Conservation (phyloP, 495 filamentous ascomycete genomes). For the Venustampulla echinocandica region DNA sequence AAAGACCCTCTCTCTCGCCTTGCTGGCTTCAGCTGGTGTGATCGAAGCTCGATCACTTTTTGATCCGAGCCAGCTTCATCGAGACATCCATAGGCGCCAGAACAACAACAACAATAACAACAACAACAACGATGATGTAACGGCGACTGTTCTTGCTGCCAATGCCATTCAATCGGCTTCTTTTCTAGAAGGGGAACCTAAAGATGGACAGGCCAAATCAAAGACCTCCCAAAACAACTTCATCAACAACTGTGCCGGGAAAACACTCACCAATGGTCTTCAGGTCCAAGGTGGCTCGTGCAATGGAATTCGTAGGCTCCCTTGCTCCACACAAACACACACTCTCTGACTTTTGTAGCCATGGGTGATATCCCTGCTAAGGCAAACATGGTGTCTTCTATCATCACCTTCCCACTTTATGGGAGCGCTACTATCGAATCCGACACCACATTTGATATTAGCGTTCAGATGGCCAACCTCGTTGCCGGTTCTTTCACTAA, state of each 20-base stretch:
- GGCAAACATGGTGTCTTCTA: conserved; percentile 56
- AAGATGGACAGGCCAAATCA: conserved; percentile 17
- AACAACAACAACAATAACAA: neutral
- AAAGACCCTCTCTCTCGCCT: conserved; percentile 9
- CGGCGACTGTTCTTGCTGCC: conserved; percentile 15
- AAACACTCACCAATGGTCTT: conserved; percentile 59
- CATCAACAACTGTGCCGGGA: conserved; percentile 60
- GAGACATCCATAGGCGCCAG: conserved; percentile 6
- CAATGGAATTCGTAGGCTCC: conserved; percentile 57
- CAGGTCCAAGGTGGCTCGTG: conserved; percentile 58
- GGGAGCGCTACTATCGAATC: conserved; percentile 36
- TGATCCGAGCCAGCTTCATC: conserved; percentile 5
- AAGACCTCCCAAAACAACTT: conserved; percentile 41
- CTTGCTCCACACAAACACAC: conserved; percentile 24
- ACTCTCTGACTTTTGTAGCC: conserved; percentile 17
- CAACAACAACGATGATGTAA: conserved; percentile 6
- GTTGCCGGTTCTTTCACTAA: conserved; percentile 59
- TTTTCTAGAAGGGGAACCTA: conserved; percentile 15
- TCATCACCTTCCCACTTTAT: conserved; percentile 48
- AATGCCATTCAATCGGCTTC: conserved; percentile 22
- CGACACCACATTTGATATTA: conserved; percentile 48
- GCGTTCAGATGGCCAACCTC: conserved; percentile 52
- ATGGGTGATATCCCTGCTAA: conserved; percentile 66
- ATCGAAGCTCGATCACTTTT: conserved; percentile 14
- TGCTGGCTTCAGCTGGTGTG: conserved; percentile 20